Evolutionary conservation across 352 stramenopile species (phyloP).

Genomic region (Aphanomyces cochlioides): DNA sequence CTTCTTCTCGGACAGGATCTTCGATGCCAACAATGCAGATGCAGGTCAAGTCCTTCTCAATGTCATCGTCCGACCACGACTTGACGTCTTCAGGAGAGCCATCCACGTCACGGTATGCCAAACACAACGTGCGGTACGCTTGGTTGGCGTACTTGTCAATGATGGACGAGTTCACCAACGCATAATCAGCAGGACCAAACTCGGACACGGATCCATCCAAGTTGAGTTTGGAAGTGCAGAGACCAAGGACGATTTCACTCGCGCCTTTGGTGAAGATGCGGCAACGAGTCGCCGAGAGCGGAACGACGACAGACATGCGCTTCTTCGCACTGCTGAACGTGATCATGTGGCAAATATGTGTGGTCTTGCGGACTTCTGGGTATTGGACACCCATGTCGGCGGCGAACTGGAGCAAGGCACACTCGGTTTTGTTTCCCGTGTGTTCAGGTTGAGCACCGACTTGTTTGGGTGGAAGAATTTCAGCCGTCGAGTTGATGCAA

Average conservation of each 20-base stretch:
- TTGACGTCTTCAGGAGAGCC: constrained; percentile 27
- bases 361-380: constrained; percentile 29
- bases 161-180: constrained; percentile 32
- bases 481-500: constrained; percentile 81
- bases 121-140: constrained; percentile 75
- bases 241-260: constrained; percentile 53
- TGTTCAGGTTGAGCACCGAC: constrained; percentile 26
- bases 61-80: constrained; percentile 29
- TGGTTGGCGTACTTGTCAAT: constrained; percentile 46
- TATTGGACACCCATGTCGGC: constrained; percentile 39
- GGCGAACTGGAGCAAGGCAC: constrained; percentile 43
- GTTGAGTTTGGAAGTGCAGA: constrained; percentile 36
- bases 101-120: constrained; percentile 46
- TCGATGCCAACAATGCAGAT: constrained; percentile 88
- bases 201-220: constrained; percentile 25
- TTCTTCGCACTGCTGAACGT: constrained; percentile 92
- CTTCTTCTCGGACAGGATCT: constrained; percentile 89
- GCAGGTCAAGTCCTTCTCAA: constrained; percentile 45
- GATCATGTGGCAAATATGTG: constrained; percentile 41
- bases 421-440: constrained; percentile 50
- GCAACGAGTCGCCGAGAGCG: constrained; percentile 24
- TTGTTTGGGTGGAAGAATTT: constrained; percentile 42
- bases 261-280: constrained; percentile 51
- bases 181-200: constrained; percentile 38
- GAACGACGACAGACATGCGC: constrained; percentile 90